Evolutionary conservation across 2,329 filamentous ascomycete species (phyloP).

Genomic region (Fusarium sp.): DNA sequence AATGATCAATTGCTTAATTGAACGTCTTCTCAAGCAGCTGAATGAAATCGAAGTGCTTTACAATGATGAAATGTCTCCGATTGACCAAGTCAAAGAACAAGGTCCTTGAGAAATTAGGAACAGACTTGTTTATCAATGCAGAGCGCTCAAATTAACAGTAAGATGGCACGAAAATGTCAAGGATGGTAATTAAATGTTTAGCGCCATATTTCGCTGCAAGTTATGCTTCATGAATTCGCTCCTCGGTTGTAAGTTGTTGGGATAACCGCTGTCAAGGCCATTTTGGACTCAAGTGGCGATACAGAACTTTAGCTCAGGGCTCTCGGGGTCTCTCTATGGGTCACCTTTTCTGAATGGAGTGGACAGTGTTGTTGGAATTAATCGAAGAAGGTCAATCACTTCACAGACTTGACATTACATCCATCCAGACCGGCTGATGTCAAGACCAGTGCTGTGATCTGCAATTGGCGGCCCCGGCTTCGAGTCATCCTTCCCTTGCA

Average conservation of each 20-base stretch:
- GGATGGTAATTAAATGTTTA: fast-evolving
- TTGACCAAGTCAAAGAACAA: neutral
- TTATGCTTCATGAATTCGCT: too few relatives aligned
- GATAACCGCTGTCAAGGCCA: neutral
- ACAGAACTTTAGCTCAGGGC: neutral
- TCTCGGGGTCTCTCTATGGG: neutral
- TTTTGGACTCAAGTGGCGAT: neutral
- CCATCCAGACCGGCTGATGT: neutral
- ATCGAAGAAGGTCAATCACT: neutral
- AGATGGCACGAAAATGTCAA: neutral
- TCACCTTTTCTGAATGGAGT: too few relatives aligned
- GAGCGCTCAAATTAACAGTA: fast-evolving
- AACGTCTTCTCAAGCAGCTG: fast-evolving
- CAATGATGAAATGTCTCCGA: fast-evolving
- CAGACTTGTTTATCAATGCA: fast-evolving
- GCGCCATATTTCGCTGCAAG: fast-evolving
- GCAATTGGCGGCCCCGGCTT: neutral
- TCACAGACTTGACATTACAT: neutral
- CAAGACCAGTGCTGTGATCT: neutral
- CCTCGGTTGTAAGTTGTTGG: too few relatives aligned
- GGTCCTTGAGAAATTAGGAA: fast-evolving
- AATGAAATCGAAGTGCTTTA: fast-evolving
- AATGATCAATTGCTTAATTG: fast-evolving
- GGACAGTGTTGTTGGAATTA: neutral
- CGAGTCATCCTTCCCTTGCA: neutral